Evolutionary conservation across 2,329 filamentous ascomycete species (phyloP).

Genomic region (Botrytis squamosa): DNA sequence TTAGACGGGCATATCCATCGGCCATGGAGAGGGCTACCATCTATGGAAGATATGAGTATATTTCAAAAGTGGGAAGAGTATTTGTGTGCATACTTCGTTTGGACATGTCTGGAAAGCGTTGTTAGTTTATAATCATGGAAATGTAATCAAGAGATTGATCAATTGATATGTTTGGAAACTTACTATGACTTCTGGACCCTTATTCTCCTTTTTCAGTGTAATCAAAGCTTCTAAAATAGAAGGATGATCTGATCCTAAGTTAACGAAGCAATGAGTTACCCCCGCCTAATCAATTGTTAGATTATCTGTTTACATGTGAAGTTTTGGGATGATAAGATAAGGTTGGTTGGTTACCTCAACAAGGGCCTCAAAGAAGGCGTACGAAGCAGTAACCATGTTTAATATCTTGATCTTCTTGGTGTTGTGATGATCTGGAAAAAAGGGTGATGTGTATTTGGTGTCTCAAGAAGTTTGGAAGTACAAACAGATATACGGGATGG

Average conservation of each 20-base stretch:
- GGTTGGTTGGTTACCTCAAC: constrained; percentile 50
- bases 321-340: background rate
- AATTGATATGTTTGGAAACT: background rate
- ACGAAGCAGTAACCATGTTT: constrained; percentile 38
- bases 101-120: constrained; percentile 51
- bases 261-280: constrained; percentile 56
- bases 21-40: constrained; percentile 78
- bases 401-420: background rate
- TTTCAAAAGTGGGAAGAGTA: constrained; percentile 18
- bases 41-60: constrained; percentile 40
- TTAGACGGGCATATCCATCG: constrained; percentile 68
- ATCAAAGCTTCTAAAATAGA: constrained; percentile 72
- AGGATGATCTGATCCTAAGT: constrained; percentile 62
- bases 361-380: constrained; percentile 71
- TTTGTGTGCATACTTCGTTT: constrained; percentile 55
- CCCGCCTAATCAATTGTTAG: constrained; percentile 42
- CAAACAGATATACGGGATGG: constrained; percentile 3
- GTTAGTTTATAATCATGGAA: background rate
- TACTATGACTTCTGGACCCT: constrained; percentile 56
- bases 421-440: background rate
- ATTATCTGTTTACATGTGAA: background rate
- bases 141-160: background rate
- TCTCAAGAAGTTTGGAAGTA: background rate
- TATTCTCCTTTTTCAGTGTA: constrained; percentile 66
- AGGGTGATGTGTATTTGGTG: background rate